A percentile compares a stretch with the other conserved stretches of the same genome.
Evolutionary conservation across 371 early-diverging fungal genomes (phyloP).

Genomic region (Cokeromyces recurvatus): DNA sequence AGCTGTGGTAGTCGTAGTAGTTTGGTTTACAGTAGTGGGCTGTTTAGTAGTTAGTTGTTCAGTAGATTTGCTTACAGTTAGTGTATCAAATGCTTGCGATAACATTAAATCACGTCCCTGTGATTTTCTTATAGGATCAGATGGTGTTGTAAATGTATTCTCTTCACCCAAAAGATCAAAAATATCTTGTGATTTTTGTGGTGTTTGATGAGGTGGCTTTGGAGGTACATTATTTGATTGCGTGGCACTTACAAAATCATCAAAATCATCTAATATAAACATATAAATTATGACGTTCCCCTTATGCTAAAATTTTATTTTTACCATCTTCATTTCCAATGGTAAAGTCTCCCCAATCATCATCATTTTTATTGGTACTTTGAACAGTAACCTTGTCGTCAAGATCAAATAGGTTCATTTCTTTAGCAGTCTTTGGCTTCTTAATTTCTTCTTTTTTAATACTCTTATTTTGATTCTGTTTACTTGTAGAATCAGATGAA

Average conservation of each 20-base stretch:
- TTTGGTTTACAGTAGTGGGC: background rate
- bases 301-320: too few relatives aligned
- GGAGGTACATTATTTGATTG: too few relatives aligned
- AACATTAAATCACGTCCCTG: too few relatives aligned
- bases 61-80: background rate
- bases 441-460: too few relatives aligned
- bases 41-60: background rate
- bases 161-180: slow-evolving; percentile 44
- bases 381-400: background rate
- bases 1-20: background rate
- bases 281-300: too few relatives aligned
- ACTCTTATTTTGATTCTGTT: too few relatives aligned
- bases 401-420: background rate
- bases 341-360: slow-evolving; percentile 56
- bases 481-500: too few relatives aligned
- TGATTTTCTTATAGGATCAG: too few relatives aligned
- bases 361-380: slow-evolving; percentile 12
- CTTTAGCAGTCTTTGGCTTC: background rate
- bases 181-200: slow-evolving; percentile 16
- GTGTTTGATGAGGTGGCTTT: too few relatives aligned
- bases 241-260: slow-evolving; percentile 56
- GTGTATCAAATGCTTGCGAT: too few relatives aligned
- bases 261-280: slow-evolving; percentile 55
- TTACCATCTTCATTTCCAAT: slow-evolving; percentile 25
- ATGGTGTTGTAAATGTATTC: background rate